A percentile compares a stretch with the other conserved stretches of the same genome.
Conservation (phyloP, 148 eudicot genomes). For the Rhododendron molle region DNA sequence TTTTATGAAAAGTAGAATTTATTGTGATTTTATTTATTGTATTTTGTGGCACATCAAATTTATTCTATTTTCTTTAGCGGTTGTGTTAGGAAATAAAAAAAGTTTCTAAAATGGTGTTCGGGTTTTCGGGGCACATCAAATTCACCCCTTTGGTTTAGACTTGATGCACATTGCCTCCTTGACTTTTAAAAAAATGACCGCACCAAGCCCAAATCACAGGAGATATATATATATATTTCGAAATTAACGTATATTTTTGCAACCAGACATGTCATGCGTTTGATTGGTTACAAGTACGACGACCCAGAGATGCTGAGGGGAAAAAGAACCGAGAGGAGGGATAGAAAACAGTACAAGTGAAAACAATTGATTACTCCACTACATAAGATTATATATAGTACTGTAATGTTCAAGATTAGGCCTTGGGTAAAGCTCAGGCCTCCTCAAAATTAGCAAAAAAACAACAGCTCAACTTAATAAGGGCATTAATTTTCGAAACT, state of each 20-base stretch:
- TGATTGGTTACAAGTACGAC: not conserved
- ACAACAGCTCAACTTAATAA: not conserved
- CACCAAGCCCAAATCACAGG: not conserved
- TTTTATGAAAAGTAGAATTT: too few relatives aligned
- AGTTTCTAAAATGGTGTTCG: not conserved
- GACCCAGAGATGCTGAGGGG: not conserved
- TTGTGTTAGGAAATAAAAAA: not conserved
- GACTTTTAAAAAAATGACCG: not conserved
- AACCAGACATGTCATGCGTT: not conserved
- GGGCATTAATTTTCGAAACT: constrained; percentile 15
- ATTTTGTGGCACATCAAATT: too few relatives aligned
- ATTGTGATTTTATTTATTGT: too few relatives aligned
- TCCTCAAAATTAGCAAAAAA: constrained; percentile 26
- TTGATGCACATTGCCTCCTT: not conserved
- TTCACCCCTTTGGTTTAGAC: not conserved
- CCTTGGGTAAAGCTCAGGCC: constrained; percentile 6
- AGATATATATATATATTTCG: not conserved
- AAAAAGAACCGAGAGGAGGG: not conserved
- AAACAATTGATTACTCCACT: not conserved
- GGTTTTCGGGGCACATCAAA: not conserved
- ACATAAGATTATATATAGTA: not conserved
- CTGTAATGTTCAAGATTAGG: constrained; percentile 4
- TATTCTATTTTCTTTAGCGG: too few relatives aligned
- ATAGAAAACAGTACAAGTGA: not conserved
- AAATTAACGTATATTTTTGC: not conserved